Conservation (phyloP, 495 filamentous ascomycete genomes). For the Xylaria venustula region DNA sequence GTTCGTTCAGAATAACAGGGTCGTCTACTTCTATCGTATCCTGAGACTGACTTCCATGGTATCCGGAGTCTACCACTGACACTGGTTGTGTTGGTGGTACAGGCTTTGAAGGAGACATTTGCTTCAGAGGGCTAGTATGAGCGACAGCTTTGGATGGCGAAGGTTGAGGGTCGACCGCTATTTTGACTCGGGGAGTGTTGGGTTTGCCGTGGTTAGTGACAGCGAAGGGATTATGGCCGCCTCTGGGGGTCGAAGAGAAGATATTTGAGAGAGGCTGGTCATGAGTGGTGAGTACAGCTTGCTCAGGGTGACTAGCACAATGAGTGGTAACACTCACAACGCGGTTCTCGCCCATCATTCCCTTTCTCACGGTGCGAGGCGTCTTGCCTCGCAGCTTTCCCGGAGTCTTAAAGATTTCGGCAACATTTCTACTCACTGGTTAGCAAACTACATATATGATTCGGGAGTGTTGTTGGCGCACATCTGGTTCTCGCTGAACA, state of each 20-base stretch:
- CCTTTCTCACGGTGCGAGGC: constrained; percentile 76
- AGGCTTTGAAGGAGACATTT: constrained; percentile 17
- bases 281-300: constrained; percentile 19
- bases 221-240: constrained; percentile 45
- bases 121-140: constrained; percentile 21
- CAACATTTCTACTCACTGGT: constrained; percentile 64
- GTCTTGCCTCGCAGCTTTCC: constrained; percentile 93
- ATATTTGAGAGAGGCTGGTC: constrained; percentile 80
- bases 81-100: constrained; percentile 15
- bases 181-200: constrained; percentile 38
- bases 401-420: constrained; percentile 94
- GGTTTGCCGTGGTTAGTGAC: constrained; percentile 29
- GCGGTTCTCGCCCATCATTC: constrained; percentile 58
- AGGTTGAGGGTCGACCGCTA: constrained; percentile 34
- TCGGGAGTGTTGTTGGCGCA: constrained; percentile 40
- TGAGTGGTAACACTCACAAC: constrained; percentile 53
- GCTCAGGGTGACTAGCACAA: neutral
- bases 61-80: constrained; percentile 67
- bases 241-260: constrained; percentile 57
- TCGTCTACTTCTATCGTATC: constrained; percentile 38
- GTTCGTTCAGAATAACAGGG: constrained; percentile 10
- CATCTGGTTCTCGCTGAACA: constrained; percentile 84
- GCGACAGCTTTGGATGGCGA: constrained; percentile 12
- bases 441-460: constrained; percentile 26
- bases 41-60: constrained; percentile 65